A percentile compares a stretch with the other conserved stretches of the same genome.
phyloP scores from a whole-genome alignment of 2,329 filamentous ascomycete genomes.

The Podosphaera xanthii region DNA sequence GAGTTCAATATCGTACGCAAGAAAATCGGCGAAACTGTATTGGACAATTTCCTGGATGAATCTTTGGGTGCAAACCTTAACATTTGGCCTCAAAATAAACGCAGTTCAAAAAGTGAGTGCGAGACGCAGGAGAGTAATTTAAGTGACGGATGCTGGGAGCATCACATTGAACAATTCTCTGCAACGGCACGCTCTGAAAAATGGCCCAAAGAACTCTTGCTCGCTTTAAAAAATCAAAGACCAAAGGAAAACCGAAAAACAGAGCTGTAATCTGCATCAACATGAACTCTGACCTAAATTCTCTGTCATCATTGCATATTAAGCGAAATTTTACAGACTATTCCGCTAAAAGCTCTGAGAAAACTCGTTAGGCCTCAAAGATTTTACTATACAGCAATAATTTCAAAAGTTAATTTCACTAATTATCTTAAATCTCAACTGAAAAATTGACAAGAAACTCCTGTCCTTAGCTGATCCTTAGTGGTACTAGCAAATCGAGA shows the following conservation, averaged over 20 bases:
- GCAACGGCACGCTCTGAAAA: slow-evolving; percentile 5
- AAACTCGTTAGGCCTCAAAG: neutral
- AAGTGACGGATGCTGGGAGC: slow-evolving; percentile 35
- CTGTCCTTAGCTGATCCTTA: too few relatives aligned
- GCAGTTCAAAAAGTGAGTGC: slow-evolving; percentile 19
- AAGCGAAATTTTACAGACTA: neutral
- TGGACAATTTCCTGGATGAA: slow-evolving; percentile 44
- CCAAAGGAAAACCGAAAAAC: neutral
- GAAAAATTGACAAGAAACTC: too few relatives aligned
- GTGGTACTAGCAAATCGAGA: too few relatives aligned
- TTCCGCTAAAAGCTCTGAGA: neutral
- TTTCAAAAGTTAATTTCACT: neutral
- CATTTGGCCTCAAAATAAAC: slow-evolving; percentile 26
- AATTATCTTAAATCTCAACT: neutral
- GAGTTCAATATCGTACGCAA: slow-evolving; percentile 28
- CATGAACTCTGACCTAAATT: neutral
- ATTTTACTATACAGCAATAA: neutral
- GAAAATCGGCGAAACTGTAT: slow-evolving; percentile 33
- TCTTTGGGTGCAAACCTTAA: slow-evolving; percentile 35
- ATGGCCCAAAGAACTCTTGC: slow-evolving; percentile 13
- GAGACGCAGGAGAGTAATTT: slow-evolving; percentile 16
- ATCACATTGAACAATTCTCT: slow-evolving; percentile 20
- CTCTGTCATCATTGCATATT: neutral
- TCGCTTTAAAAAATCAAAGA: slow-evolving; percentile 7
- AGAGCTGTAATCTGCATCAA: neutral